Percentiles rank a stretch among this genome's conserved stretches.
Conservation (phyloP, 2,329 filamentous ascomycete species). For the Colletotrichum sojae region DNA sequence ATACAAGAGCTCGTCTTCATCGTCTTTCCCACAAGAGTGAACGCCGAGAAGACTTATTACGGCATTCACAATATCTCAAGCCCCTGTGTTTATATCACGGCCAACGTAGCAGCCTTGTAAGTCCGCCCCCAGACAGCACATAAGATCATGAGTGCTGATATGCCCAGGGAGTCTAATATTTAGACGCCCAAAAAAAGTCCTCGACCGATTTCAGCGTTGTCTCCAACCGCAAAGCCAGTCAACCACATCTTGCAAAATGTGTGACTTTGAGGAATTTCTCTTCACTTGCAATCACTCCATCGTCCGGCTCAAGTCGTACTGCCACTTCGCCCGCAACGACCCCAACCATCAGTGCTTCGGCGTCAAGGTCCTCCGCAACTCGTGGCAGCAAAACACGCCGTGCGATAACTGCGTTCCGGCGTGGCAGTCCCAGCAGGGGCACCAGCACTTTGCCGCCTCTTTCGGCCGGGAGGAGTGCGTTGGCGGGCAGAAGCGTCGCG, state of each 20-base stretch:
- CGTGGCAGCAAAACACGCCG: conserved; percentile 68
- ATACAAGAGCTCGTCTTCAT: too few relatives aligned
- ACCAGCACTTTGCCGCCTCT: conserved; percentile 20
- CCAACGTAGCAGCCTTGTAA: too few relatives aligned
- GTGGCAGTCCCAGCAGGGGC: conserved; percentile 37
- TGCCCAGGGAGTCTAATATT: background rate
- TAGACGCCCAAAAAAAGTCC: background rate
- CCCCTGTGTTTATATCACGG: too few relatives aligned
- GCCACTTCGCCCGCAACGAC: conserved; percentile 82
- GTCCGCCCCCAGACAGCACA: too few relatives aligned
- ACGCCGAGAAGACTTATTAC: too few relatives aligned
- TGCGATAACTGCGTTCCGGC: conserved; percentile 63
- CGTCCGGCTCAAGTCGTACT: conserved; percentile 75
- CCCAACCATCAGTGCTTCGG: conserved; percentile 77
- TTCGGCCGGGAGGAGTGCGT: conserved; percentile 20
- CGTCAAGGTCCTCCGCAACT: conserved; percentile 75
- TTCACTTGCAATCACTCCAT: conserved; percentile 76
- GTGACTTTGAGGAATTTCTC: conserved; percentile 78
- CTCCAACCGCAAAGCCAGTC: background rate
- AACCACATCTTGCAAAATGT: conserved; percentile 64
- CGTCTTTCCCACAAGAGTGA: too few relatives aligned
- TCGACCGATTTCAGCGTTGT: background rate
- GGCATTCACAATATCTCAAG: too few relatives aligned
- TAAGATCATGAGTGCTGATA: too few relatives aligned
- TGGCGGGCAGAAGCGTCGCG: conserved; percentile 11